A percentile compares a stretch with the other conserved stretches of the same genome.
phyloP scores from a whole-genome alignment of 257 asterid genomes.

The Solanum dulcamara region DNA sequence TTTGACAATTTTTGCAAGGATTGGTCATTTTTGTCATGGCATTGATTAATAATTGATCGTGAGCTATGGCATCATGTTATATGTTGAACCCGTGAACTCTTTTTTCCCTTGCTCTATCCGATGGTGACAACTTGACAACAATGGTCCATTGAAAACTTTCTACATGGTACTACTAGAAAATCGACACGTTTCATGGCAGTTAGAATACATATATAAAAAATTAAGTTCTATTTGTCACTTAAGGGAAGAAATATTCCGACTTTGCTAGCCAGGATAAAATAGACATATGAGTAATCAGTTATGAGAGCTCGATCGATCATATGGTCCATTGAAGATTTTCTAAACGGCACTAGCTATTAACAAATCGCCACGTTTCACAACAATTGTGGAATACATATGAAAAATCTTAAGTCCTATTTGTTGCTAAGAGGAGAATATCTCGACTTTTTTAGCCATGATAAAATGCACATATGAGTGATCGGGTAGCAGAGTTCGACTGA shows the following conservation, averaged over 20 bases:
- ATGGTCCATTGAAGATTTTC: neutral
- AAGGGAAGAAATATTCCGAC: neutral
- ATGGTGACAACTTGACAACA: neutral
- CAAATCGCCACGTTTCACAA: neutral
- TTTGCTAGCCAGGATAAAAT: neutral
- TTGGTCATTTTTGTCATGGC: slow-evolving; percentile 1
- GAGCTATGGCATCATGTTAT: neutral
- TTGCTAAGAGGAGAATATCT: neutral
- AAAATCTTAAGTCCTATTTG: neutral
- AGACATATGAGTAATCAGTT: neutral
- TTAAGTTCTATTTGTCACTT: neutral
- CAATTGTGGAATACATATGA: neutral
- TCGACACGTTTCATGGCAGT: neutral
- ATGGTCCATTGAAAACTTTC: neutral
- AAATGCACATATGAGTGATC: neutral
- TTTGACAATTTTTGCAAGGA: neutral
- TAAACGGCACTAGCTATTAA: neutral
- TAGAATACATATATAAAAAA: neutral
- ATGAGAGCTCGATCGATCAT: neutral
- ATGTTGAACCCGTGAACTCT: slow-evolving; percentile 39
- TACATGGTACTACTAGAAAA: neutral
- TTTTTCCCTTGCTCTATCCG: neutral
- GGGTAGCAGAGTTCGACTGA: neutral
- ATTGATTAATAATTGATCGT: slow-evolving; percentile 8
- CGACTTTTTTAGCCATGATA: neutral